Percentiles rank a stretch among this genome's conserved stretches.
Conservation (phyloP, 345 rosid species). For the Nasturtium officinale region DNA sequence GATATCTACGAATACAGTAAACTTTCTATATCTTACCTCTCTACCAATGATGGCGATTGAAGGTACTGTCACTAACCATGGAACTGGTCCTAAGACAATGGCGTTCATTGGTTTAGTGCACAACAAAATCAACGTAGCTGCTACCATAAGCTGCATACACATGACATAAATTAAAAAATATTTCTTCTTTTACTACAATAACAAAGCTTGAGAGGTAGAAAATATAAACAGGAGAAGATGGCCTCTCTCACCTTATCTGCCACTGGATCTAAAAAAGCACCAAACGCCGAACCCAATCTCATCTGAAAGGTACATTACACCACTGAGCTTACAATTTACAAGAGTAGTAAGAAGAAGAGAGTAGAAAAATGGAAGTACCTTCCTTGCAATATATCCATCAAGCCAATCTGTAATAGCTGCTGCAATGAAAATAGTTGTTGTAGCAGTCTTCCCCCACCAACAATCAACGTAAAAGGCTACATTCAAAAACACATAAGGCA, state of each 20-base stretch:
- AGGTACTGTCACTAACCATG: conserved; percentile 89
- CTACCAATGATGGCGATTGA: conserved; percentile 90
- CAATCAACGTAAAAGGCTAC: conserved; percentile 86
- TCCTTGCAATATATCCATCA: conserved; percentile 95
- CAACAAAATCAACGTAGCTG: conserved; percentile 84
- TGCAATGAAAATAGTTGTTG: conserved; percentile 82
- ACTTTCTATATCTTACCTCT: conserved; percentile 62
- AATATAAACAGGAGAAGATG: not conserved
- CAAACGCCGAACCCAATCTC: conserved; percentile 83
- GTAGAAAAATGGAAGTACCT: conserved; percentile 47
- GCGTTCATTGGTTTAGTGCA: conserved; percentile 76
- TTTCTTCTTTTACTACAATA: not conserved
- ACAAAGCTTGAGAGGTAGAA: not conserved
- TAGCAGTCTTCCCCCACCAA: conserved; percentile 93
- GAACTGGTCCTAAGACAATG: conserved; percentile 56
- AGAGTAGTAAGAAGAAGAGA: not conserved
- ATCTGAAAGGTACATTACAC: conserved; percentile 58
- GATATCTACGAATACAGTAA: conserved; percentile 5
- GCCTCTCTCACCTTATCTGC: conserved; percentile 79
- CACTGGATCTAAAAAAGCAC: conserved; percentile 99
- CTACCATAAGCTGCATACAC: conserved; percentile 90
- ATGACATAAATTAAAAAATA: conserved; percentile 15
- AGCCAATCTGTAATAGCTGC: conserved; percentile 99
- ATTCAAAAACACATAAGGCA: conserved; percentile 12
- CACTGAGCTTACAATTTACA: conserved; percentile 2